phyloP scores from a whole-genome alignment of 805 yeast species.

The Wickerhamomyces chambardii region DNA sequence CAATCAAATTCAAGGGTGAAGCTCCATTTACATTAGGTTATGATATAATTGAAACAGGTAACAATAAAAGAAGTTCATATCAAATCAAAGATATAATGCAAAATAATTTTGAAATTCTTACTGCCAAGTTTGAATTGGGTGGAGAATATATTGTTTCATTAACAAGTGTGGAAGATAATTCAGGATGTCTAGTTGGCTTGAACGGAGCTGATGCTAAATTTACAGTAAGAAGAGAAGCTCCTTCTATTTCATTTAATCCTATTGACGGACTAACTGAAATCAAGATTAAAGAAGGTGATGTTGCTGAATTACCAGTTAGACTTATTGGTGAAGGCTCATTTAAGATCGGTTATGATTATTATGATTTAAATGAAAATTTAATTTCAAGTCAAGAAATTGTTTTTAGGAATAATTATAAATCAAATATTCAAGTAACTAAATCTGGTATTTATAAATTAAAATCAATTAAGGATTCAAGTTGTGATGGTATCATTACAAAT shows the following conservation, averaged over 20 bases:
- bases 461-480: constrained; percentile 38
- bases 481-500: constrained; percentile 34
- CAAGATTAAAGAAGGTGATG: constrained; percentile 54
- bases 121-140: constrained; percentile 52
- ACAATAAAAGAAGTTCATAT: constrained; percentile 37
- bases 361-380: constrained; percentile 18
- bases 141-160: constrained; percentile 66
- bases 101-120: constrained; percentile 30
- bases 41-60: constrained; percentile 49
- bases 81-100: constrained; percentile 29
- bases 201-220: constrained; percentile 55
- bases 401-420: constrained; percentile 17
- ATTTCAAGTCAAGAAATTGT: constrained; percentile 13
- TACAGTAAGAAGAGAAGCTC: constrained; percentile 63
- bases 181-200: constrained; percentile 69
- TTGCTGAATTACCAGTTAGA: constrained; percentile 47
- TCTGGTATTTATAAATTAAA: constrained; percentile 40
- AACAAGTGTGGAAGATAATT: constrained; percentile 61
- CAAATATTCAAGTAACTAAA: constrained; percentile 25
- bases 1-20: constrained; percentile 64
- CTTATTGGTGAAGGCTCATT: constrained; percentile 52
- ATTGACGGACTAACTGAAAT: constrained; percentile 24
- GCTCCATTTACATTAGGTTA: constrained; percentile 71
- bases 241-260: constrained; percentile 41
- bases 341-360: constrained; percentile 24